Evolutionary conservation across 495 filamentous ascomycete genomes (phyloP).

Genomic region (Penicillium argentinense): DNA sequence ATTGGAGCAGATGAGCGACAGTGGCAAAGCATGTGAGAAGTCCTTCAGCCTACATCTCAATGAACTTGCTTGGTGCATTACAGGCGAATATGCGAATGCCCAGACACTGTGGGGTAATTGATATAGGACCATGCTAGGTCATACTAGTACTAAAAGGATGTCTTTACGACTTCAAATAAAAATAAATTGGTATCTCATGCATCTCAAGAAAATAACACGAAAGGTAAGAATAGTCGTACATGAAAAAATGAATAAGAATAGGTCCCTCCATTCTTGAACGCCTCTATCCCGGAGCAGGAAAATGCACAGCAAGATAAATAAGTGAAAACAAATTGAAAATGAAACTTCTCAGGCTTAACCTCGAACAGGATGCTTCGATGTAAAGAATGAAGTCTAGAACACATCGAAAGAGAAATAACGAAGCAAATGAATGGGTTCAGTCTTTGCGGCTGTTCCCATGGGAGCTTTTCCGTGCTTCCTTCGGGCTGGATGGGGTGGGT

Average conservation of each 20-base stretch:
- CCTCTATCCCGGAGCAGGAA: background rate
- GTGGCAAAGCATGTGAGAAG: slow-evolving; percentile 28
- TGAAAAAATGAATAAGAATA: background rate
- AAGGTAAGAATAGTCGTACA: no score
- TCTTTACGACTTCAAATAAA: no score
- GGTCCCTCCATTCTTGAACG: background rate
- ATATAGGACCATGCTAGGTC: no score
- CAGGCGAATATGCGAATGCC: background rate
- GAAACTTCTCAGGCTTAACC: no score
- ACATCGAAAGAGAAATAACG: background rate
- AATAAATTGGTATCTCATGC: slow-evolving; percentile 36
- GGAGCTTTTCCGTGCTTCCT: slow-evolving; percentile 4
- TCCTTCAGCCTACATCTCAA: slow-evolving; percentile 3
- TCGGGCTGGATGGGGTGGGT: slow-evolving; percentile 11
- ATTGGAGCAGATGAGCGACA: slow-evolving; percentile 39
- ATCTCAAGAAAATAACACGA: no score
- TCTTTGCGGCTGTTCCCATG: slow-evolving; percentile 1
- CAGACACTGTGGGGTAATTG: no score
- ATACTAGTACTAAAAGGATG: no score
- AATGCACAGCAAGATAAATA: background rate
- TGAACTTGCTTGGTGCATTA: slow-evolving; percentile 5
- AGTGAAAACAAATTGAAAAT: background rate
- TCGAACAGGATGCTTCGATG: no score
- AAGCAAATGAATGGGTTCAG: slow-evolving; percentile 1
- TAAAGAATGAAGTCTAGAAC: background rate